phyloP scores from a whole-genome alignment of 2,329 filamentous ascomycete genomes.

The Fusarium pseudograminearum region DNA sequence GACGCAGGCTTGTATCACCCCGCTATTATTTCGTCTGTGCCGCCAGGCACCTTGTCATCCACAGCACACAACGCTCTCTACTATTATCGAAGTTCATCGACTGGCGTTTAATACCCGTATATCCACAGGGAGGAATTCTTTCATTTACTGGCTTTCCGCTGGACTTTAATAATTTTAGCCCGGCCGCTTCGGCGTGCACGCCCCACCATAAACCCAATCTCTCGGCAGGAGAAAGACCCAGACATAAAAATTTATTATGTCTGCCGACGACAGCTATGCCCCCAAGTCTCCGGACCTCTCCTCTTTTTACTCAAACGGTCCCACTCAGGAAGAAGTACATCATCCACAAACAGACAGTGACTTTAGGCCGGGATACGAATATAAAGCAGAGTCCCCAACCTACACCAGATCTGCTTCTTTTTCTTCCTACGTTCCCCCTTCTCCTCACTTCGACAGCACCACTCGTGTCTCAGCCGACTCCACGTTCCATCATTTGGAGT shows the following conservation, averaged over 20 bases:
- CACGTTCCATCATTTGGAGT: conserved; percentile 45
- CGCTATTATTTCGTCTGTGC: conserved; percentile 18
- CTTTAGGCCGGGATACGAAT: conserved; percentile 50
- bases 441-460: conserved; percentile 44
- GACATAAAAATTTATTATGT: conserved; percentile 54
- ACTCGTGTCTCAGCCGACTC: conserved; percentile 24
- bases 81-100: conserved; percentile 21
- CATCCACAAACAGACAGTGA: conserved; percentile 49
- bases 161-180: conserved; percentile 25
- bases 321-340: conserved; percentile 53
- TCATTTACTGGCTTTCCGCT: conserved; percentile 20
- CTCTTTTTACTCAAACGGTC: conserved; percentile 62
- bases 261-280: conserved; percentile 66
- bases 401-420: conserved; percentile 44
- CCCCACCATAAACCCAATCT: conserved; percentile 41
- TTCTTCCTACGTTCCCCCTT: conserved; percentile 44
- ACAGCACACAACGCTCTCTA: background rate
- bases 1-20: conserved; percentile 16
- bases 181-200: conserved; percentile 36
- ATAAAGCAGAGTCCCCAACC: conserved; percentile 52
- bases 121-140: conserved; percentile 13
- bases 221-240: conserved; percentile 24
- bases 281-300: conserved; percentile 71
- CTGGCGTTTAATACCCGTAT: conserved; percentile 5
- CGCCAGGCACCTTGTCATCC: conserved; percentile 32